Conservation (phyloP, 768 basidiomycete species). For the Phaeotremella skinneri region DNA sequence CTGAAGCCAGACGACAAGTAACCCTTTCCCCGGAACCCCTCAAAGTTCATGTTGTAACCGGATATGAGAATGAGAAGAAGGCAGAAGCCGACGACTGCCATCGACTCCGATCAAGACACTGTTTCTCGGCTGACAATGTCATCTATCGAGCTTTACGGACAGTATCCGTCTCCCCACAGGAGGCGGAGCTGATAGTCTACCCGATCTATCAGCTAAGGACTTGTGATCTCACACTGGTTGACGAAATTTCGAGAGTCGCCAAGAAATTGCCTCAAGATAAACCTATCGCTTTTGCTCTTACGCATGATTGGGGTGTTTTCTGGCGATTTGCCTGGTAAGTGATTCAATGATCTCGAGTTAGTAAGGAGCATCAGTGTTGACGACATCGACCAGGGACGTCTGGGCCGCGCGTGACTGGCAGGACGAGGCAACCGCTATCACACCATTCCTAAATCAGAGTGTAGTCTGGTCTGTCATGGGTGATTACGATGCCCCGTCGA, state of each 20-base stretch:
- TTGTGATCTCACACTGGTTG: conserved; percentile 9
- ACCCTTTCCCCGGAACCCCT: conserved; percentile 18
- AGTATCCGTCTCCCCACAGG: conserved; percentile 29
- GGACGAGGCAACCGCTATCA: conserved; percentile 1
- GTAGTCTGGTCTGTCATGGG: conserved; percentile 35
- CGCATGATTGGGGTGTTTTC: conserved; percentile 46
- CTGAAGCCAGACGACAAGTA: conserved; percentile 23
- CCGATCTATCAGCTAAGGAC: conserved; percentile 29
- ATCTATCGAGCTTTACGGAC: conserved; percentile 27
- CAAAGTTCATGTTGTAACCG: conserved; percentile 30
- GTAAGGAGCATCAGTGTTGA: too few species aligned
- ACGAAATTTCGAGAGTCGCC: neutral
- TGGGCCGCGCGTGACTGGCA: conserved; percentile 3
- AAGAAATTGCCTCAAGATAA: neutral
- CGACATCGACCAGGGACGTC: conserved; percentile 20
- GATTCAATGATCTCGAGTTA: neutral
- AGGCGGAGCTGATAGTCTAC: conserved; percentile 35
- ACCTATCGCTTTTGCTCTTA: conserved; percentile 24
- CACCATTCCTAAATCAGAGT: conserved; percentile 18
- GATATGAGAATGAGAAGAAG: conserved; percentile 13
- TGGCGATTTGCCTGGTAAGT: conserved; percentile 46
- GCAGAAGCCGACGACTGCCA: conserved; percentile 18
- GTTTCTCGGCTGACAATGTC: conserved; percentile 34
- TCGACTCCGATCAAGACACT: conserved; percentile 23
- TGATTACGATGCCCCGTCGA: conserved; percentile 32